Evolutionary conservation across 2,329 filamentous ascomycete genomes (phyloP).

Genomic region (Fusarium tricinctum): DNA sequence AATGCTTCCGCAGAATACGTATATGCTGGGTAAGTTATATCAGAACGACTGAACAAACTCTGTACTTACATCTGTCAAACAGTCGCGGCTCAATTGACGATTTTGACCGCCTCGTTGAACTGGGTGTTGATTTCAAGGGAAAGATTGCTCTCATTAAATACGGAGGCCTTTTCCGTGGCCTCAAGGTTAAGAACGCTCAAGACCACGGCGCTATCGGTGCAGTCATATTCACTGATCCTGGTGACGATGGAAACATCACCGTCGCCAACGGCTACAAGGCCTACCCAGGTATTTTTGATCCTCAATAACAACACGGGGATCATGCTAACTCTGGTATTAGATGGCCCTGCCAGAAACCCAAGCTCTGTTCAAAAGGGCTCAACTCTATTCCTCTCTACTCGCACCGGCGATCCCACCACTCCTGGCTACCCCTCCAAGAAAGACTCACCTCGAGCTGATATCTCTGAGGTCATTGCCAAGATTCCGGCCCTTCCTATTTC

Average conservation of each 20-base stretch:
- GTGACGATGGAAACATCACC: conserved; percentile 83
- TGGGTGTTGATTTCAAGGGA: conserved; percentile 77
- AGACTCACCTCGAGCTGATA: conserved; percentile 74
- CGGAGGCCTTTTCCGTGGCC: conserved; percentile 80
- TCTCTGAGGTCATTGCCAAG: conserved; percentile 73
- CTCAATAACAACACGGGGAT: rapidly evolving
- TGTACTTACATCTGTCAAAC: neutral
- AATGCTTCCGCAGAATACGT: conserved; percentile 82
- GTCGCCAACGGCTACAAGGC: conserved; percentile 79
- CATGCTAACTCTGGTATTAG: conserved; percentile 8
- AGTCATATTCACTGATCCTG: conserved; percentile 86
- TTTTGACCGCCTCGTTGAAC: conserved; percentile 77
- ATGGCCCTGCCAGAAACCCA: conserved; percentile 81
- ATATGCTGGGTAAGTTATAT: conserved; percentile 72
- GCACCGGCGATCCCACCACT: conserved; percentile 79
- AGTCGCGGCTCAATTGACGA: conserved; percentile 77
- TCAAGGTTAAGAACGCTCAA: conserved; percentile 87
- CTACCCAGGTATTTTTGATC: conserved; percentile 67
- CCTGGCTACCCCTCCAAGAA: conserved; percentile 85
- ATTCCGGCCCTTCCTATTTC: conserved; percentile 89
- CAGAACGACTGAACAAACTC: rapidly evolving
- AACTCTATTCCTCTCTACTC: conserved; percentile 75
- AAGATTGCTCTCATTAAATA: conserved; percentile 86
- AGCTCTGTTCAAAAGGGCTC: conserved; percentile 84
- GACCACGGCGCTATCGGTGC: conserved; percentile 86